Percentiles rank a stretch among this genome's conserved stretches.
Evolutionary conservation across 306 rosid species (phyloP).

Genomic region (Fagus crenata): DNA sequence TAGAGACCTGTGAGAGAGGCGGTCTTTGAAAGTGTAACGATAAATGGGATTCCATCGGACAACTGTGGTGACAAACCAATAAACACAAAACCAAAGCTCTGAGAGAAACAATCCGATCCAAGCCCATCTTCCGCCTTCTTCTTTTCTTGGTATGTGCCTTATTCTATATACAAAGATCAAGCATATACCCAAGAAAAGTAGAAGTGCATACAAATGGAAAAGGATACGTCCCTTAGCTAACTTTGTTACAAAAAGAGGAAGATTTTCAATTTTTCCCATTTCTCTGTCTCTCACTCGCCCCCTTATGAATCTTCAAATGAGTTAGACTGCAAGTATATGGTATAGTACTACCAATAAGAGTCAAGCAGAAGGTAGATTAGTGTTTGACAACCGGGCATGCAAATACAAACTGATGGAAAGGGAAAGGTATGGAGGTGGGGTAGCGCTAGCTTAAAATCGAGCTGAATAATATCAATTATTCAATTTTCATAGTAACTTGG

Average conservation of each 20-base stretch:
- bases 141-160: not conserved
- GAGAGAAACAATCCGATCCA: conserved; percentile 15
- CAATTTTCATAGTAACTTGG: no score
- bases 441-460: no score
- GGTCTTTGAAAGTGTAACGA: conserved; percentile 15
- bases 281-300: not conserved
- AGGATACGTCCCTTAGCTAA: conserved; percentile 33
- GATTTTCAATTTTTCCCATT: not conserved
- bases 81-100: conserved; percentile 12
- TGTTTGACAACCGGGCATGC: no score
- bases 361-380: no score
- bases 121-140: conserved; percentile 4
- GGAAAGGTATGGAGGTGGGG: no score
- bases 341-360: not conserved
- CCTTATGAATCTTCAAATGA: not conserved
- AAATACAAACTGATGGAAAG: no score
- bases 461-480: no score
- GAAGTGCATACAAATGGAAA: conserved; percentile 44
- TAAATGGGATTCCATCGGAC: conserved; percentile 11
- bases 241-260: conserved; percentile 13
- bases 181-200: conserved; percentile 54
- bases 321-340: not conserved
- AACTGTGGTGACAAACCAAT: conserved; percentile 1
- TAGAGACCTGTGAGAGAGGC: conserved; percentile 7
- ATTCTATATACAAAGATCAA: conserved; percentile 46